Base-by-base conservation (phyloP, 2,329 filamentous ascomycete species). In the Diaporthe vexans region DNA sequence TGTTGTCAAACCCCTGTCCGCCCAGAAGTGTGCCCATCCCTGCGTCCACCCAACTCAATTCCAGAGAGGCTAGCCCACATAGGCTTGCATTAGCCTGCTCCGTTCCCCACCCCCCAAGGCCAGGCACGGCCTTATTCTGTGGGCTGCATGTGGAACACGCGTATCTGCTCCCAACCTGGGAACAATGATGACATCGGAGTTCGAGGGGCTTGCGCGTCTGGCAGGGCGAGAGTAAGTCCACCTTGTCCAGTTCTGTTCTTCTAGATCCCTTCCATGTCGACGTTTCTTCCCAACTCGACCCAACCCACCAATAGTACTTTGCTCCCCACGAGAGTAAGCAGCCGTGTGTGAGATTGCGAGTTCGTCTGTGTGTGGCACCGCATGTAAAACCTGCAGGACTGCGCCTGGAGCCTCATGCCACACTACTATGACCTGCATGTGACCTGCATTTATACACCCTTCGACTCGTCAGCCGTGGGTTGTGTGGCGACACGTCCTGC, bases 61-160 rank as follows among this genome's bases (percentile, higher is more conserved):
- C 46, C 17, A 48, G 46, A 9, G 46, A 48, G 46, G 46, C 46
- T 48, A 48, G 46, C 46, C 46, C 21, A 19, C 19, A 48, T 9
- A 9, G 46, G 46, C 46, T 21, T 26, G 59, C 59, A 65, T 65
- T 48, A 65, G 59, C 1, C 59, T 33, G 10, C 24, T 2, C 13
- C 11, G 10, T 40, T 24, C 35, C 10, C n/a, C n/a, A 35, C 17
- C n/a, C 37, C 4, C 13, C 29, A 29, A 26, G 46, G 15, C 33
- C 63, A 67, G 63, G 46, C 63, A 67, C 46, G 40, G 54, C 46
- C 46, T 52, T 67, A 51, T 67, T 67, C 63, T 26, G 63, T 54
- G 63, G 46, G 46, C 63, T 67, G 63, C 63, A 67, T 67, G 63
- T 52, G 10, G 63, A 52, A 67, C 63, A 67, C 63, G 59, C 59